phyloP scores from a whole-genome alignment of 306 rosid species.

The cucumber (Cucumis sativus) region DNA sequence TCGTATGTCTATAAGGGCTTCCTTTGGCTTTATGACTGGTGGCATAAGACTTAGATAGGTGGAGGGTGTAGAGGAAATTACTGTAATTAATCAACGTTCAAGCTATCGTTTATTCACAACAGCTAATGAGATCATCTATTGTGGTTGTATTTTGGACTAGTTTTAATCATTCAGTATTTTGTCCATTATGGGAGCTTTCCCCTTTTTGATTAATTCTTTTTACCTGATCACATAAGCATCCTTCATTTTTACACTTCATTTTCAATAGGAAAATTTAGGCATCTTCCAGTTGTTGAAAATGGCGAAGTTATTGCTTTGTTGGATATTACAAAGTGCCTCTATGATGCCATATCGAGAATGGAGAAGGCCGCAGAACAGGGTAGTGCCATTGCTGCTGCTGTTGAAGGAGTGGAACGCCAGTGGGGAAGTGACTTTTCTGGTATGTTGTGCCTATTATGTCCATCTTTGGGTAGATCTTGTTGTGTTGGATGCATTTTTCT shows the following conservation, averaged over 20 bases:
- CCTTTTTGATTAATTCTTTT: not conserved
- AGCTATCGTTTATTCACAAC: not conserved
- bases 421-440: constrained; percentile 57
- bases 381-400: constrained; percentile 86
- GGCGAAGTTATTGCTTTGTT: constrained; percentile 90
- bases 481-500: not conserved
- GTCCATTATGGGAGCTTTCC: not conserved
- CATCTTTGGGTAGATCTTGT: constrained; percentile 8
- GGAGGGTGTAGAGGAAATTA: too few species aligned
- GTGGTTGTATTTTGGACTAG: not conserved
- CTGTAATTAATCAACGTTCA: not conserved
- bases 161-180: not conserved
- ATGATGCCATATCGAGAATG: constrained; percentile 87
- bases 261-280: constrained; percentile 82
- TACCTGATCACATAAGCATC: not conserved
- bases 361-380: constrained; percentile 95
- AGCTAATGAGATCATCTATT: not conserved
- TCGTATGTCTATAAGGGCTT: too few species aligned
- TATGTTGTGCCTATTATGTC: constrained; percentile 22
- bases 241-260: not conserved
- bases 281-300: constrained; percentile 93
- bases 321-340: constrained; percentile 88
- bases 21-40: too few species aligned
- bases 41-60: too few species aligned
- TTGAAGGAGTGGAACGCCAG: constrained; percentile 80